Evolutionary conservation across 768 basidiomycete species (phyloP).

Genomic region (Lyophyllum shimeji): DNA sequence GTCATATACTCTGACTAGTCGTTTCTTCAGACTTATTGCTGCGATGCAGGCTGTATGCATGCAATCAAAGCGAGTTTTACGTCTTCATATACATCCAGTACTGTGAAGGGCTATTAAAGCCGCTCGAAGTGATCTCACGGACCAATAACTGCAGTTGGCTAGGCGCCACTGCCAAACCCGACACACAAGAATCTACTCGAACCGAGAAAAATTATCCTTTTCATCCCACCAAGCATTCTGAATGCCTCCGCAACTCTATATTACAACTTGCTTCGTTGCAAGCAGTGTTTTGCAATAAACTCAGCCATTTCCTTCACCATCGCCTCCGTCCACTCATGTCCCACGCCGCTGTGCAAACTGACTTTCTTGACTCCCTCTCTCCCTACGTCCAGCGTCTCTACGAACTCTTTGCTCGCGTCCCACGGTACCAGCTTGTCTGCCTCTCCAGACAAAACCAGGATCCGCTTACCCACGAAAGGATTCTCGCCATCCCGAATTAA

Average conservation of each 20-base stretch:
- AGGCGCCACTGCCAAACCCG: no score
- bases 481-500: constrained; percentile 38
- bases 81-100: no score
- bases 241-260: neutral
- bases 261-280: neutral
- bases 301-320: constrained; percentile 54
- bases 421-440: constrained; percentile 70
- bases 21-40: no score
- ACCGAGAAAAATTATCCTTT: no score
- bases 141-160: no score
- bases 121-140: no score
- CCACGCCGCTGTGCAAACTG: constrained; percentile 51
- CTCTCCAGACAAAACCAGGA: constrained; percentile 70
- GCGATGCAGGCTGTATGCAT: no score
- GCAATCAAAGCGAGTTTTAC: no score
- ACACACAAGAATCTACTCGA: no score
- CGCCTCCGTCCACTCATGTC: constrained; percentile 58
- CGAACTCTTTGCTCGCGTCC: constrained; percentile 53
- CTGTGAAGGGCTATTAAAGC: no score
- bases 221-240: no score
- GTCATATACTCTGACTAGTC: no score
- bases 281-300: constrained; percentile 27
- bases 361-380: constrained; percentile 53
- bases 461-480: constrained; percentile 69
- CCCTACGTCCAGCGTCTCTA: constrained; percentile 52